phyloP scores from a whole-genome alignment of 2,329 filamentous ascomycete species.

The Fusarium hostae region DNA sequence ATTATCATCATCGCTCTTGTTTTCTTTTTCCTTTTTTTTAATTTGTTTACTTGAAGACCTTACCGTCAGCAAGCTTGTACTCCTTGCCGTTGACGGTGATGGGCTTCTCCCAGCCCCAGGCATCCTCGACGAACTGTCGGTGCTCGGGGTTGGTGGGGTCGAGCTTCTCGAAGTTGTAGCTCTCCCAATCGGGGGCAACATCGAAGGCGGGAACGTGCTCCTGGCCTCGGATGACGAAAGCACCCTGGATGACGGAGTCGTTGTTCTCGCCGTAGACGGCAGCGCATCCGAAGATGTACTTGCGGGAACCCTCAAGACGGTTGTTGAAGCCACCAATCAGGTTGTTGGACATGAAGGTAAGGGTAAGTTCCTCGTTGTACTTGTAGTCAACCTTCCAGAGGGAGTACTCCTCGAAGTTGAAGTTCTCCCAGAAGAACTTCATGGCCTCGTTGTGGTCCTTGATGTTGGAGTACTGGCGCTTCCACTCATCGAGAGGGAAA shows the following conservation, averaged over 20 bases:
- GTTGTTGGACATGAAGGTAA: slow-evolving; percentile 99
- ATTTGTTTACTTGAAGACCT: slow-evolving; percentile 94
- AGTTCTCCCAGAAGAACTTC: slow-evolving; percentile 98
- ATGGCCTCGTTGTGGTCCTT: slow-evolving; percentile 81
- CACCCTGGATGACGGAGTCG: slow-evolving; percentile 90
- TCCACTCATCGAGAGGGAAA: slow-evolving; percentile 94
- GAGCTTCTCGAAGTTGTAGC: slow-evolving; percentile 96
- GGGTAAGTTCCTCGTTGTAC: slow-evolving; percentile 98
- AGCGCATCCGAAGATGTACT: slow-evolving; percentile 93
- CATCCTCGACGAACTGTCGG: slow-evolving; percentile 83
- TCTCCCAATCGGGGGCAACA: slow-evolving; percentile 96
- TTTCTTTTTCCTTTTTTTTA: slow-evolving; percentile 29
- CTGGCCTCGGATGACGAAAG: slow-evolving; percentile 93
- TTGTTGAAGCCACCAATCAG: slow-evolving; percentile 97
- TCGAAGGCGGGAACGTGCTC: slow-evolving; percentile 89
- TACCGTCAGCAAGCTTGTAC: slow-evolving; percentile 88
- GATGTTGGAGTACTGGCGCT: slow-evolving; percentile 98
- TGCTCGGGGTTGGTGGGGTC: slow-evolving; percentile 88
- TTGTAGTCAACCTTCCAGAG: slow-evolving; percentile 96
- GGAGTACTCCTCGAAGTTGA: slow-evolving; percentile 94
- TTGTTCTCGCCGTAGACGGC: slow-evolving; percentile 92
- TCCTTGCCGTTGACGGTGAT: slow-evolving; percentile 85
- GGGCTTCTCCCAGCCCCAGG: slow-evolving; percentile 94
- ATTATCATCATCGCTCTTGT: slow-evolving; percentile 47
- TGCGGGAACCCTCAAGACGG: slow-evolving; percentile 96